Percentiles rank a stretch among this genome's conserved stretches.
These are phyloP conservation scores for Wickerhamiella cacticola DNA, from an alignment of 805 yeast genomes.

Conservation along the genomic window DNA sequence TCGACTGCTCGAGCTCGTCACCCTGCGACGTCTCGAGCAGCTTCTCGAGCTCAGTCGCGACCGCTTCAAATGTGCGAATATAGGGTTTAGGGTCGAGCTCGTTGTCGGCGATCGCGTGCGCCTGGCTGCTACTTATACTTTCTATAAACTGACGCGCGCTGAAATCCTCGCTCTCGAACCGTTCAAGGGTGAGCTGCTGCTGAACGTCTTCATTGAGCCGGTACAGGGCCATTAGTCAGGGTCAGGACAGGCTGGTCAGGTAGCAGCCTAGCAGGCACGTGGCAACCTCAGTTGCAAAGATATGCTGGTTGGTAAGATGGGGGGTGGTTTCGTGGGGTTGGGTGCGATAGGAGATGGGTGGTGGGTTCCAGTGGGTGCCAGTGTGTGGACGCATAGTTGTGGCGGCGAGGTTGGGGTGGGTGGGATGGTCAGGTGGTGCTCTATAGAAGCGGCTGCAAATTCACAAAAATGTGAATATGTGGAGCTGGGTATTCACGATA, in stretches of 20 bases:
- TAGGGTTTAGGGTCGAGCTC: slow-evolving; percentile 83
- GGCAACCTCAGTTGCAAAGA: too few species aligned
- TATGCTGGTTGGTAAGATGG: too few species aligned
- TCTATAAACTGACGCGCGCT: slow-evolving; percentile 73
- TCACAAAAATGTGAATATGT: too few species aligned
- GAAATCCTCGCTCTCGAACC: slow-evolving; percentile 30
- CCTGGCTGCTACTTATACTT: slow-evolving; percentile 58
- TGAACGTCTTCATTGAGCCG: slow-evolving; percentile 28
- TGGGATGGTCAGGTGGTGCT: too few species aligned
- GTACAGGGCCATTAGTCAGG: slow-evolving; percentile 21
- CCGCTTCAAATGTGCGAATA: slow-evolving; percentile 83
- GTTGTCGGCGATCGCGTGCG: slow-evolving; percentile 25
- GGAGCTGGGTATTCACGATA: too few species aligned
- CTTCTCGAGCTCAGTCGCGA: slow-evolving; percentile 55
- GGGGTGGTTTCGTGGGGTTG: too few species aligned
- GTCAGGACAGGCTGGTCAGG: background rate
- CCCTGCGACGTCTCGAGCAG: slow-evolving; percentile 45
- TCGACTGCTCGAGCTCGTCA: slow-evolving; percentile 41
- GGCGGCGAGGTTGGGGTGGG: too few species aligned
- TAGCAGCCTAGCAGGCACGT: too few species aligned
- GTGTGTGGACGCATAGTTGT: too few species aligned
- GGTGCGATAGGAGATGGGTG: too few species aligned
- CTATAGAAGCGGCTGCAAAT: too few species aligned
- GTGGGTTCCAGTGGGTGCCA: too few species aligned
- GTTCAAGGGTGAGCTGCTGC: slow-evolving; percentile 25